Base-by-base conservation (phyloP, 2,329 filamentous ascomycete genomes). In the Penicillium occitanis region DNA sequence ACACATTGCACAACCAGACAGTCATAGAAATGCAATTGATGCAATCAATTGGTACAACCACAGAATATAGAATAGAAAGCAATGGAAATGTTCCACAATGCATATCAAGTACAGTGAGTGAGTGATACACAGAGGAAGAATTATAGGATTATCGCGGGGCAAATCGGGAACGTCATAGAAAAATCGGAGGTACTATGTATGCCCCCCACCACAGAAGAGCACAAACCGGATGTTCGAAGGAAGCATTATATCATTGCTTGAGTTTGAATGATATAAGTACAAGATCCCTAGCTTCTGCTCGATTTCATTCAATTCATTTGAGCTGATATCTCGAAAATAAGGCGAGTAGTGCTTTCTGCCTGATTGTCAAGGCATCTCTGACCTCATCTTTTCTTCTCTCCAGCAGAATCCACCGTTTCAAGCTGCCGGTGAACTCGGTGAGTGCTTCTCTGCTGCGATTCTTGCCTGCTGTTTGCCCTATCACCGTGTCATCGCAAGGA, bases 341-440 rank as follows among this genome's bases (percentile, higher is more conserved):
- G 28, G 59, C 37, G 28, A 50, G 59, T 50, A 50, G 2, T 42
- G 8, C 42, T 51, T 35, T 2, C 11, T 63, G 61, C 61, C 61
- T 51, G 42, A 57, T n/a, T 25, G 13, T 22, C 53, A 40, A 57
- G 53, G 53, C 53, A 57, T 57, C 53, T 58, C 72, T 77, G 74
- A 78, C 74, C 71, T 76, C 71, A 74, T 70, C 67, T 67, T 17
- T 42, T 35, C 67, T 67, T 10, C 33, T 35, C n/a, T 30, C 58
- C 51, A 53, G 28, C 13, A 33, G 17, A 53, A 30, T 59, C 40
- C 48, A n/a, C 30, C 51, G 28, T 35, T 68, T 65, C 48, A 53
- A 63, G 63, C 53, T 70, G 71, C 73, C 74, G 75, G 76, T 76
- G 71, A 67, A 72, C 69, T 71, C 76, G 77, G 77, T 78, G 76